Evolutionary conservation across 345 rosid genomes (phyloP).

Genomic region (Fremontodendron californicum): DNA sequence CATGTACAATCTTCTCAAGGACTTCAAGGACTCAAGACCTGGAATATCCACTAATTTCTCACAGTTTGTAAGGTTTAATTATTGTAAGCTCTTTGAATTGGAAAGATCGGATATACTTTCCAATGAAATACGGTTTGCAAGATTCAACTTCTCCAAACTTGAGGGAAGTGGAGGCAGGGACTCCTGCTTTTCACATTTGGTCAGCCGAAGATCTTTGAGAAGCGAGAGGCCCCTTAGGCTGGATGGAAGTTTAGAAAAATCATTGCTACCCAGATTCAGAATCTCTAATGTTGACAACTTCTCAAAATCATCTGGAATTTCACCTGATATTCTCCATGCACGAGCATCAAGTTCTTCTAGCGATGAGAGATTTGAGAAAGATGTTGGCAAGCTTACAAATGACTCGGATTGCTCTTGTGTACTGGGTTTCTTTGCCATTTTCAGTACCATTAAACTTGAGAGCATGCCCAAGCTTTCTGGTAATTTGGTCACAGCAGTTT

Average conservation of each 20-base stretch:
- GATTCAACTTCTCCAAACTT: conserved; percentile 31
- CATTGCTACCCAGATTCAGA: conserved; percentile 35
- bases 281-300: conserved; percentile 34
- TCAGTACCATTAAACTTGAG: conserved; percentile 31
- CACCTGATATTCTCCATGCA: conserved; percentile 40
- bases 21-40: conserved; percentile 37
- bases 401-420: neutral
- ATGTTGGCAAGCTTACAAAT: conserved; percentile 22
- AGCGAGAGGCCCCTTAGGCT: conserved; percentile 41
- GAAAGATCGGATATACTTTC: conserved; percentile 30
- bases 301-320: conserved; percentile 48
- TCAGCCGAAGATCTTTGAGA: conserved; percentile 33
- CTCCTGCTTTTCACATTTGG: conserved; percentile 33
- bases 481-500: conserved; percentile 38
- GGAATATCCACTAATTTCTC: conserved; percentile 36
- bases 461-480: conserved; percentile 47
- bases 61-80: conserved; percentile 39
- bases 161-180: conserved; percentile 50
- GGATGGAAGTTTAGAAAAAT: conserved; percentile 43
- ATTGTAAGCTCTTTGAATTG: conserved; percentile 19
- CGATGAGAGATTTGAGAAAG: conserved; percentile 36
- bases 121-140: conserved; percentile 37
- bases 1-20: conserved; percentile 22
- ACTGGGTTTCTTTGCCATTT: conserved; percentile 31
- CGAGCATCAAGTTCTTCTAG: conserved; percentile 42